These are phyloP conservation scores for Sphagnum tenellum DNA, from an alignment of 225 moss, liverwort and hornwort genomes.

Conservation along the genomic window DNA sequence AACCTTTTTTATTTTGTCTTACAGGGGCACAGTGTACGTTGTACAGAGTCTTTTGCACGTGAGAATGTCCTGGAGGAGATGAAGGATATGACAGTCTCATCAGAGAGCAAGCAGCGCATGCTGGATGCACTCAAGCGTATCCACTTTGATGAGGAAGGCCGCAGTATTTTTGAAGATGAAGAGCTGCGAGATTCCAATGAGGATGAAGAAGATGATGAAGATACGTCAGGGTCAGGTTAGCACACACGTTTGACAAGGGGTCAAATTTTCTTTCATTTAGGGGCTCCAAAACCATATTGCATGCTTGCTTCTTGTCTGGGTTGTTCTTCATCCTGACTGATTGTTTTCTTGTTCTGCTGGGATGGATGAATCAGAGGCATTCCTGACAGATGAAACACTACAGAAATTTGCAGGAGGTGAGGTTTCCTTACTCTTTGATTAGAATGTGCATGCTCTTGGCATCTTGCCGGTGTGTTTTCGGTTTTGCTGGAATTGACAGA, in stretches of 20 bases:
- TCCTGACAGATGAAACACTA: conserved; percentile 58
- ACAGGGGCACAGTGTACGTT: conserved; percentile 85
- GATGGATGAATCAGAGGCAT: conserved; percentile 3
- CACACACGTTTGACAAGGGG: no score
- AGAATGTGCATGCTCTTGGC: no score
- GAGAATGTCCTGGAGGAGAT: conserved; percentile 84
- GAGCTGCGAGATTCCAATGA: conserved; percentile 22
- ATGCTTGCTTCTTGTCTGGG: not conserved
- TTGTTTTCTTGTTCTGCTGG: not conserved
- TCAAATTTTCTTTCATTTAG: not conserved
- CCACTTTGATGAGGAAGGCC: conserved; percentile 85
- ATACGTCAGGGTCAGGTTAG: conserved; percentile 28
- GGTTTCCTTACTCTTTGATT: conserved; percentile 1
- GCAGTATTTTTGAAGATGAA: conserved; percentile 85
- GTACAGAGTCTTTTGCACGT: conserved; percentile 83
- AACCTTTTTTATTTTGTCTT: not conserved
- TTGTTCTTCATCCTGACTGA: not conserved
- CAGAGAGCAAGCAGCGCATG: conserved; percentile 69
- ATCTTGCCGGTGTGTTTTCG: no score
- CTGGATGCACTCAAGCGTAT: conserved; percentile 75
- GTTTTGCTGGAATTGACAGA: no score
- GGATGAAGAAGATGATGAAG: conserved; percentile 21
- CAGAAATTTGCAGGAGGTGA: conserved; percentile 57
- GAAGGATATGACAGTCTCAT: conserved; percentile 54
- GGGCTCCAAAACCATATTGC: not conserved